Evolutionary conservation across 2,329 filamentous ascomycete genomes (phyloP).

Genomic region (Colletotrichum filicis): DNA sequence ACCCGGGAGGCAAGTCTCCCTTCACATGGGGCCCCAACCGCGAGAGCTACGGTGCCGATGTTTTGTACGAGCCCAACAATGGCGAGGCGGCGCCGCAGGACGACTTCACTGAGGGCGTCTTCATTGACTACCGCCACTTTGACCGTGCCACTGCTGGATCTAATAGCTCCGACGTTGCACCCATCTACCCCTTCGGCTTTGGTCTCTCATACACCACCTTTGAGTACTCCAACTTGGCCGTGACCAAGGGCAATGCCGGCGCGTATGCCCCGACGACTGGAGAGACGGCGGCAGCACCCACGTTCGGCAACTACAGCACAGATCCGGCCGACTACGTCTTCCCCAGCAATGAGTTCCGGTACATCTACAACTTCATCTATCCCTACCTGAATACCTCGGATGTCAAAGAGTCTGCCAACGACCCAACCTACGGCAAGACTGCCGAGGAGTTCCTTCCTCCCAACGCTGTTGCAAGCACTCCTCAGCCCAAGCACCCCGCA

Average conservation of each 20-base stretch:
- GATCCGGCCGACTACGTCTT: conserved; percentile 74
- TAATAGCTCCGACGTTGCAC: conserved; percentile 55
- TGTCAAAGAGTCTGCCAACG: conserved; percentile 62
- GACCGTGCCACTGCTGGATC: conserved; percentile 64
- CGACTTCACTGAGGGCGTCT: conserved; percentile 80
- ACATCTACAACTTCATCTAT: conserved; percentile 71
- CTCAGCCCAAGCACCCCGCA: conserved; percentile 65
- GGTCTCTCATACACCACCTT: conserved; percentile 87
- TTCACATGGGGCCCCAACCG: conserved; percentile 82
- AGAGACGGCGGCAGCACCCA: conserved; percentile 70
- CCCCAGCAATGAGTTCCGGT: conserved; percentile 65
- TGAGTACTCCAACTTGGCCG: conserved; percentile 73
- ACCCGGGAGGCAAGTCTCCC: conserved; percentile 80
- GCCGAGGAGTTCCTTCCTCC: conserved; percentile 70
- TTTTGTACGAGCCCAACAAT: conserved; percentile 78
- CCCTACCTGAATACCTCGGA: conserved; percentile 77
- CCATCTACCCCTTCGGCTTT: conserved; percentile 84
- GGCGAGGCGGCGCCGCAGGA: conserved; percentile 74
- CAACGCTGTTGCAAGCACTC: conserved; percentile 62
- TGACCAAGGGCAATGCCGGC: conserved; percentile 60
- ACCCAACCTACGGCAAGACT: conserved; percentile 69
- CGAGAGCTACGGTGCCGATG: conserved; percentile 74
- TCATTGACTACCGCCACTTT: conserved; percentile 85
- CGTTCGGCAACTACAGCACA: conserved; percentile 72
- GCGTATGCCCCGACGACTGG: conserved; percentile 71